Base-by-base conservation (phyloP, 2,329 filamentous ascomycete species). In the Neonectria faginata region DNA sequence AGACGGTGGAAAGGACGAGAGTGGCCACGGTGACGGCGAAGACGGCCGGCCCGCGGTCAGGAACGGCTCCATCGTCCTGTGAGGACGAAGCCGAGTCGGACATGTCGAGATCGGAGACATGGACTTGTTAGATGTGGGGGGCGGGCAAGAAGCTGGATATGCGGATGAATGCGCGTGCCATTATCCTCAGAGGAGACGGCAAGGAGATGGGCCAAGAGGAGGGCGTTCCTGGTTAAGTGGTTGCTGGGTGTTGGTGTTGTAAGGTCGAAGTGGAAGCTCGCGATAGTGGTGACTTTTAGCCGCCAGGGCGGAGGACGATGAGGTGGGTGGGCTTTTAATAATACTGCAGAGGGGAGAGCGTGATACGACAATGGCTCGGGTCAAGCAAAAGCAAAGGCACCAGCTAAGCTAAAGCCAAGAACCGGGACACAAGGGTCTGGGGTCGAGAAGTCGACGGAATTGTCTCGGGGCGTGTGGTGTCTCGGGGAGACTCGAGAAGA, bases 21-120 rank as follows among this genome's bases (percentile, higher is more conserved):
- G 91, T 92, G 20, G 85, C 82, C 7, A 87, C 86, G n/a, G 90
- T 91, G 67, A 93, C 91, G 70, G 87, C 86, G 73, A 94, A 88
- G 57, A 93, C 90, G 41, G 84, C 81, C 60, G 85, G 85, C 22
- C 87, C 86, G 42, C 87, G 85, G 76, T 88, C 81, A 47, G 81
- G 80, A 52, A 82, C 70, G 54, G 73, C 71, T 64, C 71, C 71
- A 72, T 70, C 62, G 60, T 60, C 69, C 14, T 27, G 10, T 47
- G 60, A 57, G 61, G 71, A 68, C 60, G 67, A 67, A 57, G 70
- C 64, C 67, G 70, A 70, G 64, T 70, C 69, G 62, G 73, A 74
- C 73, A 75, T 75, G 65, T 60, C 67, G 73, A 65, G 56, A 57
- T 61, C 53, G 66, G 62, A 67, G 67, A 71, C 70, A 73, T 73